Base-by-base conservation (phyloP, 208 protist genomes). In the Trypanosoma scelopori region DNA sequence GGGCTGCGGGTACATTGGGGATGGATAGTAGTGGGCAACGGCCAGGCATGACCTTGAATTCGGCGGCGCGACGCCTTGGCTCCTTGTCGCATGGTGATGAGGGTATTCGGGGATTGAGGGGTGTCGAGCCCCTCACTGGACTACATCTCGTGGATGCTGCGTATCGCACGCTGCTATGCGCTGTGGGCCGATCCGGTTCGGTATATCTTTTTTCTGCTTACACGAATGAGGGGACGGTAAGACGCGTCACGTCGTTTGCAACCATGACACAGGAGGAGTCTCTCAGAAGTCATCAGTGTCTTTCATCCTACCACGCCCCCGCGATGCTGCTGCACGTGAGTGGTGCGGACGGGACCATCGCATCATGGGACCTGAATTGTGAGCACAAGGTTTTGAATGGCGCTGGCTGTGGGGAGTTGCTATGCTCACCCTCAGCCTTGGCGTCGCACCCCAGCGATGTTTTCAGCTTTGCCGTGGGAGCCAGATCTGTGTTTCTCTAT, bases 81-180 rank as follows among this genome's bases (percentile, higher is more conserved):
- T 28, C 81, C 70, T 48, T 63, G 59, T 47, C 56, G 61, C 39
- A 50, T 47, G 35, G 71, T 55, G 48, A 62, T 62, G 12, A 51
- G 32, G 43, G 6, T 32, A 20, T 50, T 53, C 23, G 65, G 69
- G 35, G 51, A 69, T 43, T 20, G 5, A 71, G 22, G n/a, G 47
- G 50, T 11, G 32, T 4, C 5, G 60, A 70, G 15, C 51, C 69
- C 15, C 46, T 91, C 25, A 75, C 66, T 20, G 81, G 76, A 42
- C 39, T 91, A 56, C 89, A 95, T 75, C 58, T 91, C 45, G 61
- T 95, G 18, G 89, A 95, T 58, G 65, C 79, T 32, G 78, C 82
- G 3, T 75, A 87, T 47, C 82, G 58, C 42, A 61, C 82, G 16
- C 58, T 95, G 42, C 73, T 95, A 27, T 95, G 89, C 58, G 76